Percentiles rank a stretch among this genome's conserved stretches.
Evolutionary conservation across 352 stramenopile species (phyloP).

Genomic region (Globisporangium parvum): DNA sequence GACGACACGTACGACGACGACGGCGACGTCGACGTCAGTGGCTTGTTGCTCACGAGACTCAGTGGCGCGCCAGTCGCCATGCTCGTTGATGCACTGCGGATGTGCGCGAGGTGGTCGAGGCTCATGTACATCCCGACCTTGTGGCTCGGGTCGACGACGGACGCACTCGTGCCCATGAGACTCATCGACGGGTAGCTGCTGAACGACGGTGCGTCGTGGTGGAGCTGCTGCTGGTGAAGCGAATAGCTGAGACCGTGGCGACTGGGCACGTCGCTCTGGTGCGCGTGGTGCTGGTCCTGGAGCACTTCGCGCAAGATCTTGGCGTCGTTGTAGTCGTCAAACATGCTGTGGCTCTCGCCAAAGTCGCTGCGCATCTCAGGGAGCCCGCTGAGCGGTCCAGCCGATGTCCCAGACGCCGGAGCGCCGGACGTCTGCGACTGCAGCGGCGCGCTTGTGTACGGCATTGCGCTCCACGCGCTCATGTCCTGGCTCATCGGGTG

Average conservation of each 20-base stretch:
- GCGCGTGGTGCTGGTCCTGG: constrained; percentile 6
- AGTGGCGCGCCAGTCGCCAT: neutral
- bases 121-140: constrained; percentile 14
- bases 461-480: neutral
- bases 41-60: neutral
- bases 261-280: neutral
- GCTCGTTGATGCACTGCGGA: neutral
- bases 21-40: neutral
- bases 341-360: neutral
- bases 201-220: neutral
- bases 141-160: neutral
- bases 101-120: constrained; percentile 7
- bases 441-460: neutral
- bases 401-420: too few species aligned
- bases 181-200: neutral
- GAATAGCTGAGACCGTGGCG: neutral
- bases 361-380: constrained; percentile 3
- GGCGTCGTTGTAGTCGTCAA: constrained; percentile 13
- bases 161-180: neutral
- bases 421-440: neutral
- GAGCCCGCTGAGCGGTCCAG: neutral
- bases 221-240: neutral
- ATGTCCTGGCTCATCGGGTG: neutral
- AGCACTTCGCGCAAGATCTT: constrained; percentile 15
- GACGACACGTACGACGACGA: constrained; percentile 9